phyloP scores from a whole-genome alignment of 2,329 filamentous ascomycete genomes.

The Venturia aucupariae region DNA sequence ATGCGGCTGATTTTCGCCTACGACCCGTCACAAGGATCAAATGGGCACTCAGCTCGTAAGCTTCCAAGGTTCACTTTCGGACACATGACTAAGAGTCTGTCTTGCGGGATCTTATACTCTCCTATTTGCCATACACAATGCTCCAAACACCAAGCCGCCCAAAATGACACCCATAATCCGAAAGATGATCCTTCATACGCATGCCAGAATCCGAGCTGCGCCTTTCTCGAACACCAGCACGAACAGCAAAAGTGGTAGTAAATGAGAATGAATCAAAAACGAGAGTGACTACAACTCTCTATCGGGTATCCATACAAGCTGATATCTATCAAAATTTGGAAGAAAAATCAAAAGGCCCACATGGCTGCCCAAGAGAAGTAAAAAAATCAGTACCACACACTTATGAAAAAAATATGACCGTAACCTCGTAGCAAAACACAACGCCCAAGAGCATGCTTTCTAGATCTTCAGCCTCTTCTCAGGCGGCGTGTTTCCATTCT shows the following conservation, averaged over 20 bases:
- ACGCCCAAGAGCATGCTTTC: not conserved
- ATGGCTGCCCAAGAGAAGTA: not conserved
- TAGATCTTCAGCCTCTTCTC: conserved; percentile 29
- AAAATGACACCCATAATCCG: not conserved
- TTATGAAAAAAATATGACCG: conserved; percentile 1
- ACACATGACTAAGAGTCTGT: not conserved
- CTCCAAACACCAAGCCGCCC: not conserved
- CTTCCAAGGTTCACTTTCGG: not conserved
- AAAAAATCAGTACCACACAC: not conserved
- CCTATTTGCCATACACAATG: not conserved
- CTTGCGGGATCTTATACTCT: not conserved
- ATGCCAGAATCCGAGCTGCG: not conserved
- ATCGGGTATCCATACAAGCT: conserved; percentile 4
- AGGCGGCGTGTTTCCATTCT: conserved; percentile 20
- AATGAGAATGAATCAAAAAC: not conserved
- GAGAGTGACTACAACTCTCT: conserved; percentile 2
- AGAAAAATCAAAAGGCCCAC: not conserved
- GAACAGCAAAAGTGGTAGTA: not conserved
- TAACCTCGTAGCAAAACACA: not conserved
- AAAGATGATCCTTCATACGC: not conserved
- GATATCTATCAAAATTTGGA: not conserved
- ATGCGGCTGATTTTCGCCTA: not conserved
- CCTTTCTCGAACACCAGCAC: not conserved
- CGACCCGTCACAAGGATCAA: no score
- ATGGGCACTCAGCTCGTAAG: not conserved